Percentiles rank a stretch among this genome's conserved stretches.
Conservation (phyloP, 2,329 filamentous ascomycete genomes). For the Colletotrichum tanaceti region DNA sequence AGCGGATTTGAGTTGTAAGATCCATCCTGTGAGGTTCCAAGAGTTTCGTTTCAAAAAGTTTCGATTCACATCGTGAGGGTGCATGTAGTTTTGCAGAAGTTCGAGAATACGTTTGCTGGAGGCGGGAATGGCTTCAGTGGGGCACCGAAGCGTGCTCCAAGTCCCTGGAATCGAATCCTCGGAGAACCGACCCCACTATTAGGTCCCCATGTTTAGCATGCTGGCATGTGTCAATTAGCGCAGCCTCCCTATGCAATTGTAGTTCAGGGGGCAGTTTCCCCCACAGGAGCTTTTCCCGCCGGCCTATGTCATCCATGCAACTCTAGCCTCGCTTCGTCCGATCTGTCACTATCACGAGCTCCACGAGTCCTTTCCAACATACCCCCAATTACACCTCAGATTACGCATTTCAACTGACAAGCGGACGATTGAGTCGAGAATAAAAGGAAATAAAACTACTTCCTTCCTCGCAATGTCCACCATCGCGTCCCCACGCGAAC, state of each 20-base stretch:
- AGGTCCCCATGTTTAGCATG: conserved; percentile 34
- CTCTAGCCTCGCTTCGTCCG: conserved; percentile 22
- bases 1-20: conserved; percentile 60
- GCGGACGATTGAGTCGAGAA: background rate
- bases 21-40: conserved; percentile 46
- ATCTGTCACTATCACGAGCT: conserved; percentile 20
- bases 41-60: background rate
- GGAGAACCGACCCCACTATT: conserved; percentile 24
- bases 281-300: conserved; percentile 34
- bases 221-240: conserved; percentile 29
- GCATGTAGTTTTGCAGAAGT: background rate
- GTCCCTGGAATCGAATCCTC: background rate
- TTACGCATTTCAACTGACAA: background rate
- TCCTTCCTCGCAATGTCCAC: conserved; percentile 64
- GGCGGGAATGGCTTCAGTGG: conserved; percentile 33
- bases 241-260: conserved; percentile 30
- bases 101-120: background rate
- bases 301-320: conserved; percentile 28
- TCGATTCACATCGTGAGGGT: conserved; percentile 2
- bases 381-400: background rate
- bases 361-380: background rate
- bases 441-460: too few relatives aligned
- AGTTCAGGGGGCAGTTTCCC: conserved; percentile 24
- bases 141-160: conserved; percentile 28
- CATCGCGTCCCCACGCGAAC: conserved; percentile 72